phyloP scores from a whole-genome alignment of 192 early-diverging fungal genomes.

The Coemansia sp. region DNA sequence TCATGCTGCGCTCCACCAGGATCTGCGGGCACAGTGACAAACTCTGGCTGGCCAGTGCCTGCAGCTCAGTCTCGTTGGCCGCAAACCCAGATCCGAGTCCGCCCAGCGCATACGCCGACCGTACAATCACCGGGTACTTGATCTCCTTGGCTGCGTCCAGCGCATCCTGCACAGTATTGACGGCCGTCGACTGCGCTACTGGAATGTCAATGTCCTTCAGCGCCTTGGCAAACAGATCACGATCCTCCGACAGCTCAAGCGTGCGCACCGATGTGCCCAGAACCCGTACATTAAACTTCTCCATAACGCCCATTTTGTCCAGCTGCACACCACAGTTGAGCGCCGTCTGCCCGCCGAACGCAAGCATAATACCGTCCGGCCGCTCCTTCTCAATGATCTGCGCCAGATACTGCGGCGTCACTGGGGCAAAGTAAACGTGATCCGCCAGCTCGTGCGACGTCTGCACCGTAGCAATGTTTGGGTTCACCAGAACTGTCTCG shows the following conservation, averaged over 20 bases:
- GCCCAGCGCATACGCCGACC: constrained; percentile 91
- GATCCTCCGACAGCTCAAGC: constrained; percentile 88
- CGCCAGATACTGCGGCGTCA: constrained; percentile 87
- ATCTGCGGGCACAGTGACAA: constrained; percentile 89
- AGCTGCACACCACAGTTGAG: constrained; percentile 94
- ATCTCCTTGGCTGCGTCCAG: constrained; percentile 81
- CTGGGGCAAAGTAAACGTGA: constrained; percentile 93
- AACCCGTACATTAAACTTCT: constrained; percentile 82
- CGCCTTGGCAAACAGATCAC: constrained; percentile 92
- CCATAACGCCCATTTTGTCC: constrained; percentile 77
- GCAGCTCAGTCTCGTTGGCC: constrained; percentile 68
- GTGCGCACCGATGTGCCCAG: constrained; percentile 95
- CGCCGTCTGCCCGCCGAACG: constrained; percentile 97
- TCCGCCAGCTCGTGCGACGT: constrained; percentile 91
- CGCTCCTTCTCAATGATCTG: constrained; percentile 91
- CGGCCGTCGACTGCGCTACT: constrained; percentile 86
- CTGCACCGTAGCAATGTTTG: constrained; percentile 99
- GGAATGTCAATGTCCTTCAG: constrained; percentile 79
- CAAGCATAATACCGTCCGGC: constrained; percentile 93
- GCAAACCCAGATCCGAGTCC: constrained; percentile 99
- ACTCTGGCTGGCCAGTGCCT: constrained; percentile 78
- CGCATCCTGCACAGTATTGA: constrained; percentile 84
- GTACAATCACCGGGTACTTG: constrained; percentile 92
- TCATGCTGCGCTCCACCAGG: constrained; percentile 93
- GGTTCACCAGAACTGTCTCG: constrained; percentile 95